A percentile compares a stretch with the other conserved stretches of the same genome.
Evolutionary conservation across 2,329 filamentous ascomycete species (phyloP).

Genomic region (Setomelanomma holmii): DNA sequence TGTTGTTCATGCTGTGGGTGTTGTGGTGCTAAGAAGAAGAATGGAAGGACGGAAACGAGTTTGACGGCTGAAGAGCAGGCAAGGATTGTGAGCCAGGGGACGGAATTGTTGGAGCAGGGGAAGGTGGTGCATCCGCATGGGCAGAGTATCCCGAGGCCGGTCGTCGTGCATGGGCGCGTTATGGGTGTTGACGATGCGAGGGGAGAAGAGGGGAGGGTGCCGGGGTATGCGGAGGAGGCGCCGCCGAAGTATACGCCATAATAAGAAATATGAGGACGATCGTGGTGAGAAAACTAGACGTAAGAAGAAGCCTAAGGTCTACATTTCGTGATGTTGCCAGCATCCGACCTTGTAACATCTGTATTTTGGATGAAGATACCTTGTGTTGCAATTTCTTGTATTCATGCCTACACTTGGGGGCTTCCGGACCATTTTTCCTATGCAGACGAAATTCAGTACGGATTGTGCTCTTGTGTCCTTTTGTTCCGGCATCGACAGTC

Average conservation of each 20-base stretch:
- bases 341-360: too few species aligned
- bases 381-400: too few species aligned
- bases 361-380: too few species aligned
- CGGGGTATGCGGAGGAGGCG: constrained; percentile 1
- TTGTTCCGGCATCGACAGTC: too few species aligned
- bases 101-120: constrained; percentile 2
- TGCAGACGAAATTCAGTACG: too few species aligned
- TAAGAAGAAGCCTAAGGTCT: too few species aligned
- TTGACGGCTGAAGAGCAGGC: constrained; percentile 1
- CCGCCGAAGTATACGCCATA: constrained; percentile 21
- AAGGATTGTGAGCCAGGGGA: neutral
- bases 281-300: neutral
- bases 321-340: too few species aligned
- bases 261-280: neutral
- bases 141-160: neutral
- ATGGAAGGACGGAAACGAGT: neutral
- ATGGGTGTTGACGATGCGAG: neutral
- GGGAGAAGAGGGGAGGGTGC: neutral
- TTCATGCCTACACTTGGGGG: too few species aligned
- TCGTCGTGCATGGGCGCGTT: neutral
- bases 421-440: too few species aligned
- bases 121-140: neutral
- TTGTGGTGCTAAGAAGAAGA: constrained; percentile 1
- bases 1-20: constrained; percentile 2
- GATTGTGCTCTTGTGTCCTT: too few species aligned